phyloP scores from a whole-genome alignment of 2,329 filamentous ascomycete species.

The Calonectria ilicicola region DNA sequence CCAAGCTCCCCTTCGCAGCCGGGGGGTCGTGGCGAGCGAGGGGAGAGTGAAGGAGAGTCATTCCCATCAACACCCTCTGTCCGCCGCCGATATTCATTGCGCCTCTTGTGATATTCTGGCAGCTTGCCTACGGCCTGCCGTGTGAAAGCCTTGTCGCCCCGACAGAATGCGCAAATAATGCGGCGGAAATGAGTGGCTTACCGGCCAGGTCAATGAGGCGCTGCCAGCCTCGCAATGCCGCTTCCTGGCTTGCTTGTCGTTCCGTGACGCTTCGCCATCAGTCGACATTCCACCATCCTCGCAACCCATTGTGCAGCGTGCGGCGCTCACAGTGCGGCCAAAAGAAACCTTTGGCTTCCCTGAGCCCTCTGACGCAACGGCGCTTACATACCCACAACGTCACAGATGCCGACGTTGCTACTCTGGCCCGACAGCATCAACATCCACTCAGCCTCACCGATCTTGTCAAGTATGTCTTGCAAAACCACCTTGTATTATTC shows the following conservation, averaged over 20 bases:
- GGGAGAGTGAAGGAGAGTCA: slow-evolving; percentile 5
- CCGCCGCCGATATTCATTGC: background rate
- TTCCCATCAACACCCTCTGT: slow-evolving; percentile 1
- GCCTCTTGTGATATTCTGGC: background rate
- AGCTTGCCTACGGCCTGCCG: background rate
- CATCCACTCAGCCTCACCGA: slow-evolving; percentile 88
- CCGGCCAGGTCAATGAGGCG: slow-evolving; percentile 37
- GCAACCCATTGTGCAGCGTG: background rate
- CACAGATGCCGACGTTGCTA: slow-evolving; percentile 81
- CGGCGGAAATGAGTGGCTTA: slow-evolving; percentile 38
- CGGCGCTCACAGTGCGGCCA: slow-evolving; percentile 18
- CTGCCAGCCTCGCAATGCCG: slow-evolving; percentile 31
- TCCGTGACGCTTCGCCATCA: slow-evolving; percentile 15
- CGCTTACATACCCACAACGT: slow-evolving; percentile 50
- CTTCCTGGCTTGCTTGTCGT: background rate
- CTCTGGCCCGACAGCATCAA: slow-evolving; percentile 81
- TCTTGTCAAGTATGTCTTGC: slow-evolving; percentile 80
- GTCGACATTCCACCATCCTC: slow-evolving; percentile 6
- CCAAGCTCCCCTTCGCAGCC: slow-evolving; percentile 19
- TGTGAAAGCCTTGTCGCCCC: background rate
- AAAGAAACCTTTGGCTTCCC: too few relatives aligned
- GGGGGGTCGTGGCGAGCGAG: background rate
- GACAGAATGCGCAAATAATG: slow-evolving; percentile 22
- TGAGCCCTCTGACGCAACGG: slow-evolving; percentile 12
- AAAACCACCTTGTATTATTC: background rate